These are phyloP conservation scores for Suillus americanus DNA, from an alignment of 768 basidiomycete genomes.

Conservation along the genomic window DNA sequence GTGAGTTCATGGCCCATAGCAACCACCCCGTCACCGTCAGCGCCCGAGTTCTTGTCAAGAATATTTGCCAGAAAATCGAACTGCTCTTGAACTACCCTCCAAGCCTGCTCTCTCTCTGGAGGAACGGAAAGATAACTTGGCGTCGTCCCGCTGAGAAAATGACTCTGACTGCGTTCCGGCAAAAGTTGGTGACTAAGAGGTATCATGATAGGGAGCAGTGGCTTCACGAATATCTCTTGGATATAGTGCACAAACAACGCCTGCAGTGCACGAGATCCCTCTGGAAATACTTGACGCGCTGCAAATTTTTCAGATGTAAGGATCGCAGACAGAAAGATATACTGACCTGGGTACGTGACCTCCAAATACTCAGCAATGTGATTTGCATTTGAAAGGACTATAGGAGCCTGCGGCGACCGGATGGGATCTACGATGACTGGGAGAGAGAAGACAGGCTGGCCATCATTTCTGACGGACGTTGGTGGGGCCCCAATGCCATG, in stretches of 20 bases:
- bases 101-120: constrained; percentile 60
- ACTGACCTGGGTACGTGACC: constrained; percentile 46
- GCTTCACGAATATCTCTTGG: constrained; percentile 63
- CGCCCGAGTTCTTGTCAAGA: constrained; percentile 62
- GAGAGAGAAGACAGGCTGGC: constrained; percentile 62
- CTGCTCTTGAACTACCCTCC: constrained; percentile 63
- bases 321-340: neutral
- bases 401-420: constrained; percentile 41
- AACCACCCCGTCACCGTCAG: constrained; percentile 64
- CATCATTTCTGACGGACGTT: constrained; percentile 51
- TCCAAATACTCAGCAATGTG: constrained; percentile 75
- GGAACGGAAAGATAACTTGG: constrained; percentile 26
- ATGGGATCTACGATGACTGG: constrained; percentile 68
- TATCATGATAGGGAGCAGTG: constrained; percentile 67
- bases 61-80: constrained; percentile 64
- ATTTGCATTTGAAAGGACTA: constrained; percentile 58
- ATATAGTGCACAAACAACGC: constrained; percentile 69
- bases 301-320: neutral
- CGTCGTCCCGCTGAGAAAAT: constrained; percentile 37
- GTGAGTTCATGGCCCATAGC: constrained; percentile 65
- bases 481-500: constrained; percentile 60
- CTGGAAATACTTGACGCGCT: constrained; percentile 68
- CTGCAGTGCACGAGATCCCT: constrained; percentile 67
- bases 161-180: constrained; percentile 51
- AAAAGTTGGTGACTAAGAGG: constrained; percentile 65